Conservation (phyloP, 1,284 basidiomycete genomes). For the Trametes versicolor region DNA sequence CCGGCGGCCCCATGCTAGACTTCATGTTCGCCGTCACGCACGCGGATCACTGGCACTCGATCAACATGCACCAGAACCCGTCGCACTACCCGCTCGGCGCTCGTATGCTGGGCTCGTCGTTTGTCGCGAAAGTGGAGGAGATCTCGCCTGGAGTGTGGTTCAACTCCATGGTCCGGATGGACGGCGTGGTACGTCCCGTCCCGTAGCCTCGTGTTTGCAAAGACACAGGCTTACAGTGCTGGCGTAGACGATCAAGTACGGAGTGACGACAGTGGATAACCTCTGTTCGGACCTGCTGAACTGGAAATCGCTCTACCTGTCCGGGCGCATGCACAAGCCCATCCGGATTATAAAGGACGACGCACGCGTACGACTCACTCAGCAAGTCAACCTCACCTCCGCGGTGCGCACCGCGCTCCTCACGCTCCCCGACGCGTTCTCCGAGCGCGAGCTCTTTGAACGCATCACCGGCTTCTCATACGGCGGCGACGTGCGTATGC, state of each 20-base stretch:
- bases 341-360: constrained; percentile 90
- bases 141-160: constrained; percentile 95
- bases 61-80: constrained; percentile 92
- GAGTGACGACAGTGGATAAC: constrained; percentile 92
- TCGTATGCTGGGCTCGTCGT: constrained; percentile 80
- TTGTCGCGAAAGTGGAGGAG: constrained; percentile 82
- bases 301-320: constrained; percentile 95
- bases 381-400: constrained; percentile 92
- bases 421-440: constrained; percentile 69
- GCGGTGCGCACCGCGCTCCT: constrained; percentile 86
- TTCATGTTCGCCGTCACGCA: constrained; percentile 96
- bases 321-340: constrained; percentile 98
- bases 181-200: constrained; percentile 75
- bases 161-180: constrained; percentile 88
- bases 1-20: constrained; percentile 86
- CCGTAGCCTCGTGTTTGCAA: constrained; percentile 13
- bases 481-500: constrained; percentile 93
- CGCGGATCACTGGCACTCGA: constrained; percentile 91
- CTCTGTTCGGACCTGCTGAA: constrained; percentile 91
- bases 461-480: constrained; percentile 91
- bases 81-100: constrained; percentile 91
- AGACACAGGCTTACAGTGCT: constrained; percentile 16
- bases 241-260: constrained; percentile 95
- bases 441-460: constrained; percentile 87
- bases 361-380: constrained; percentile 88